Percentiles rank a stretch among this genome's conserved stretches.
phyloP scores from a whole-genome alignment of 1,284 basidiomycete genomes.

The Earliella scabrosa region DNA sequence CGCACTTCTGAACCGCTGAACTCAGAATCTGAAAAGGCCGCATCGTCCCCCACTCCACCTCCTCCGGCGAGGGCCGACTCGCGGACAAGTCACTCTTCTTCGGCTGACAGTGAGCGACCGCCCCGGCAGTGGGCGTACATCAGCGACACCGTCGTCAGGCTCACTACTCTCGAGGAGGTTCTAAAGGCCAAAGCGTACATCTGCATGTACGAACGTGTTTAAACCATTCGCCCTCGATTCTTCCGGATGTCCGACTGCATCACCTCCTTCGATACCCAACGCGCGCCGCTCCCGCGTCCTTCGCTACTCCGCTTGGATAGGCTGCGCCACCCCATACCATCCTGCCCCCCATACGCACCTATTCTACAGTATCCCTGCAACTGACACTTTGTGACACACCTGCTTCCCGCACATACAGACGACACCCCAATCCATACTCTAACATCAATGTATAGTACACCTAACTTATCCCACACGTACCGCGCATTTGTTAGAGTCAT shows the following conservation, averaged over 20 bases:
- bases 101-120: conserved; percentile 17
- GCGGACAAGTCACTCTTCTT: conserved; percentile 7
- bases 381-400: too few species aligned
- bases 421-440: conserved; percentile 10
- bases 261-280: not conserved
- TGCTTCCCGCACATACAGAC: not conserved
- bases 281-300: not conserved
- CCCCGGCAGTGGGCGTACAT: conserved; percentile 89
- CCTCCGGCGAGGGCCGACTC: conserved; percentile 20
- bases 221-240: too few species aligned
- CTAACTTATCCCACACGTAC: conserved; percentile 24
- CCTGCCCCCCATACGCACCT: too few species aligned
- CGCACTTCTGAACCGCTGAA: conserved; percentile 8
- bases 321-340: too few species aligned
- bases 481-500: conserved; percentile 22
- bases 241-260: not conserved
- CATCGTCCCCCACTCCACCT: conserved; percentile 14
- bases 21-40: conserved; percentile 20
- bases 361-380: too few species aligned
- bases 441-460: conserved; percentile 27
- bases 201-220: conserved; percentile 82
- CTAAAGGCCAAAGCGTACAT: conserved; percentile 90
- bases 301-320: too few species aligned
- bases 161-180: conserved; percentile 86
- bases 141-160: conserved; percentile 81